These are phyloP conservation scores for Pichia sp. DNA, from an alignment of 1,139 yeast genomes.

Conservation along the genomic window DNA sequence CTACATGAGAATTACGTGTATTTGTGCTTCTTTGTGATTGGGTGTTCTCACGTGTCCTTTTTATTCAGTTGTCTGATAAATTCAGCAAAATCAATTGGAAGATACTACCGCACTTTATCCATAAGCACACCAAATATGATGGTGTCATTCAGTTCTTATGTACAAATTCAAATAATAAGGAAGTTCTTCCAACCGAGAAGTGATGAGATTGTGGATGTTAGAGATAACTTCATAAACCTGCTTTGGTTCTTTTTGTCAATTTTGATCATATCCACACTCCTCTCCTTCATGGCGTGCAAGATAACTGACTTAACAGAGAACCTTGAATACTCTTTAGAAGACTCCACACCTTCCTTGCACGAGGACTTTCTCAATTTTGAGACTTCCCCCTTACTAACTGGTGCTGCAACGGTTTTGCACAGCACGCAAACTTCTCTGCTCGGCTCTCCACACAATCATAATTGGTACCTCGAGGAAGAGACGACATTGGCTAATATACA, in stretches of 20 bases:
- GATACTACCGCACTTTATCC: slow-evolving; percentile 25
- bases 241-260: slow-evolving; percentile 17
- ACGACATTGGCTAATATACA: slow-evolving; percentile 19
- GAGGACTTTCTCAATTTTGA: slow-evolving; percentile 24
- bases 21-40: slow-evolving; percentile 24
- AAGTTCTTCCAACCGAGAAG: slow-evolving; percentile 2
- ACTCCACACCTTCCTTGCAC: slow-evolving; percentile 6
- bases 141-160: slow-evolving; percentile 26
- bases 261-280: slow-evolving; percentile 13
- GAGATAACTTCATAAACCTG: slow-evolving; percentile 16
- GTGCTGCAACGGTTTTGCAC: slow-evolving; percentile 24
- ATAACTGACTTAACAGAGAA: slow-evolving; percentile 21
- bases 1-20: slow-evolving; percentile 19
- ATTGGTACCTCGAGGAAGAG: slow-evolving; percentile 22
- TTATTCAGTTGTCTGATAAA: slow-evolving; percentile 26
- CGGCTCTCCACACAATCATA: slow-evolving; percentile 25
- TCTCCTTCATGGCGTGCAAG: slow-evolving; percentile 23
- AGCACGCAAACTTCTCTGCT: slow-evolving; percentile 18
- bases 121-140: slow-evolving; percentile 28
- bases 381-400: slow-evolving; percentile 26
- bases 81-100: slow-evolving; percentile 27
- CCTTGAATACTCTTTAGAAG: slow-evolving; percentile 19
- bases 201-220: slow-evolving; percentile 11
- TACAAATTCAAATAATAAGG: slow-evolving; percentile 21
- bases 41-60: slow-evolving; percentile 26